These are phyloP conservation scores for Leptodontidium sp. DNA, from an alignment of 2,329 filamentous ascomycete genomes.

Conservation along the genomic window DNA sequence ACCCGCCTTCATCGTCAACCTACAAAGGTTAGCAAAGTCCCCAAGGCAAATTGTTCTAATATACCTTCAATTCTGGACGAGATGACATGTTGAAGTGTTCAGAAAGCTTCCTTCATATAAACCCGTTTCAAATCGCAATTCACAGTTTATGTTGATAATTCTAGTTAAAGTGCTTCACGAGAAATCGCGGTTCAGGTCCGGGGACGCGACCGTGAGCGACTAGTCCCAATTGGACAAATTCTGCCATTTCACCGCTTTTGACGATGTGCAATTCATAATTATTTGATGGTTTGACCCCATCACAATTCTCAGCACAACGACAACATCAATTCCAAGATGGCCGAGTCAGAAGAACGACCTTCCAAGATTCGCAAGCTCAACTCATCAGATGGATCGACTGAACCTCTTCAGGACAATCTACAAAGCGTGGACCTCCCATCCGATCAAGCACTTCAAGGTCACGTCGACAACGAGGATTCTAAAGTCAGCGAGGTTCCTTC, in stretches of 20 bases:
- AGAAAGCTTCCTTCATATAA: background rate
- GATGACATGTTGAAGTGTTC: slow-evolving; percentile 65
- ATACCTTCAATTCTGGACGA: slow-evolving; percentile 75
- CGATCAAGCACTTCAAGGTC: background rate
- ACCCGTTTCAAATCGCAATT: background rate
- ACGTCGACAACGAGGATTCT: background rate
- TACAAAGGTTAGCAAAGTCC: slow-evolving; percentile 48
- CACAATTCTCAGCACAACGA: slow-evolving; percentile 24
- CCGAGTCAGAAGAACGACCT: slow-evolving; percentile 43
- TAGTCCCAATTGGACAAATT: slow-evolving; percentile 19
- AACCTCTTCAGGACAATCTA: slow-evolving; percentile 12
- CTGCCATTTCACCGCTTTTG: background rate
- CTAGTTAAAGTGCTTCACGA: slow-evolving; percentile 24
- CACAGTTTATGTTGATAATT: background rate
- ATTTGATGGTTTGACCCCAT: background rate
- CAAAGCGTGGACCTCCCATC: slow-evolving; percentile 8
- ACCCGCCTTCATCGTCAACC: slow-evolving; percentile 96
- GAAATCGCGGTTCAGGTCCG: slow-evolving; percentile 15
- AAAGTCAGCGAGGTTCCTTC: slow-evolving; percentile 17
- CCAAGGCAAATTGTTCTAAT: slow-evolving; percentile 19
- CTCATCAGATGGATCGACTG: slow-evolving; percentile 18
- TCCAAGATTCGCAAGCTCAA: slow-evolving; percentile 44
- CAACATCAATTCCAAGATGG: slow-evolving; percentile 36
- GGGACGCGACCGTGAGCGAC: slow-evolving; percentile 31
- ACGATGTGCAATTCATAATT: background rate